Evolutionary conservation across 2,329 filamentous ascomycete species (phyloP), one percentile per base, ranked within the genome.

Genomic region (Arthrobotrys megalospora): DNA sequence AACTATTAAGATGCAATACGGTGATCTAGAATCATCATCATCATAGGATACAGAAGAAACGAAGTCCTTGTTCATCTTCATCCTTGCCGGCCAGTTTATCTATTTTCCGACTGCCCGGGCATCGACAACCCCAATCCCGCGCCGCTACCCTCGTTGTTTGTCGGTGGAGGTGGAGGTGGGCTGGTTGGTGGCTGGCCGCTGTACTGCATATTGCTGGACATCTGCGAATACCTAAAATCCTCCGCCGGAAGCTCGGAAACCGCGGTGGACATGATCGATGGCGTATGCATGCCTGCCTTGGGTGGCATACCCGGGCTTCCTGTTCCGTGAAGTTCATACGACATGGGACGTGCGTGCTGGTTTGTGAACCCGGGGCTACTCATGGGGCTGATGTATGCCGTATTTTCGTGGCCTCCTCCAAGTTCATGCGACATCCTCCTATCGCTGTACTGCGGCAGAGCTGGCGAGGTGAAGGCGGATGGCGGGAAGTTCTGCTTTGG

Each of bases 401-500:
- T 53, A 6, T 43, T 24, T 28, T 77, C 65, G 28, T 58, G 19
- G 43, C 34, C 64, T 64, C 68, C 63, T 58, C 75, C 75, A 5
- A 78, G 63, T 32, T 78, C 75, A 45, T 78, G 58, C 2, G 75
- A 78, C 43, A 62, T 41, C 21, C 75, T 66, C 16, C 67, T 71
- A 10, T 58, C 43, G 19, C 48, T 72, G 36, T 78, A 78, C n/a
- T 64, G 52, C 21, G 75, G 75, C 28, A 78, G 47, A 52, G 75
- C 43, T 38, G 75, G 75, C 10, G 75, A 78, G 28, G 50, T 47
- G 19, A 47, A 78, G n/a, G 75, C 67, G 6, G 75, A 72, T 38
- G 75, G 75, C 36, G 75, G 67, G 62, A 78, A 78, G 12, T 60
- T 52, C 34, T 68, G 48, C 19, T 78, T 78, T 60, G 68, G 68